Evolutionary conservation across 2,329 filamentous ascomycete genomes (phyloP).

Genomic region (Exophiala viscosa): DNA sequence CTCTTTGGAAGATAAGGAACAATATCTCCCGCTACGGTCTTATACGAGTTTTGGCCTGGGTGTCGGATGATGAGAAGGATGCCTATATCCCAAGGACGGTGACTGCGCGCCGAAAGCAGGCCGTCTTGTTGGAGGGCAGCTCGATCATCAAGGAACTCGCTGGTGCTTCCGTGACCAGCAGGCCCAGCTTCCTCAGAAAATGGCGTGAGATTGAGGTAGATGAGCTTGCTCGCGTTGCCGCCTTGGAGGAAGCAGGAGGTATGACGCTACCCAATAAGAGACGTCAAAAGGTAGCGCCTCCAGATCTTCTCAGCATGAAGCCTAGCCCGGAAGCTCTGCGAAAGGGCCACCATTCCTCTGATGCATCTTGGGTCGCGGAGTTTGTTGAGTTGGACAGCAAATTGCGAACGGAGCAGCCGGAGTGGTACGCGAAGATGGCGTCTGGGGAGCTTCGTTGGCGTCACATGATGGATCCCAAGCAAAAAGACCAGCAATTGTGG

Average conservation of each 20-base stretch:
- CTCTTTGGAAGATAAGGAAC: slow-evolving; percentile 52
- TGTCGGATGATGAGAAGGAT: slow-evolving; percentile 58
- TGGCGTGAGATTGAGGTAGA: slow-evolving; percentile 17
- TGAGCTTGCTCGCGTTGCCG: slow-evolving; percentile 10
- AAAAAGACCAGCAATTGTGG: slow-evolving; percentile 11
- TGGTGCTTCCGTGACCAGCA: slow-evolving; percentile 3
- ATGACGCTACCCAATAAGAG: neutral
- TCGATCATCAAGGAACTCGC: slow-evolving; percentile 21
- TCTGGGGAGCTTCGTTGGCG: neutral
- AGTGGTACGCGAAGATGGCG: slow-evolving; percentile 8
- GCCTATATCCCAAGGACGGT: slow-evolving; percentile 59
- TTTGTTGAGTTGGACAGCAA: slow-evolving; percentile 14
- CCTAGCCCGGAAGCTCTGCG: slow-evolving; percentile 10
- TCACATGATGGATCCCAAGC: slow-evolving; percentile 4
- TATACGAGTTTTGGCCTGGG: slow-evolving; percentile 74
- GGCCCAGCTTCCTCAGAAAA: slow-evolving; percentile 6
- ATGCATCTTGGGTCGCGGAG: slow-evolving; percentile 14
- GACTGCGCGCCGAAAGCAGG: slow-evolving; percentile 42
- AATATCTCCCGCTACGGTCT: slow-evolving; percentile 73
- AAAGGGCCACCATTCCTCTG: slow-evolving; percentile 5
- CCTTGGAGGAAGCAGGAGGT: slow-evolving; percentile 2
- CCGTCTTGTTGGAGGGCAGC: slow-evolving; percentile 21
- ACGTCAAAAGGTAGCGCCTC: slow-evolving; percentile 5
- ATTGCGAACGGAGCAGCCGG: slow-evolving; percentile 7
- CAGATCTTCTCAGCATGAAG: slow-evolving; percentile 11